Conservation (phyloP, 352 stramenopile species). For the Globisporangium rhizosaccharum region DNA sequence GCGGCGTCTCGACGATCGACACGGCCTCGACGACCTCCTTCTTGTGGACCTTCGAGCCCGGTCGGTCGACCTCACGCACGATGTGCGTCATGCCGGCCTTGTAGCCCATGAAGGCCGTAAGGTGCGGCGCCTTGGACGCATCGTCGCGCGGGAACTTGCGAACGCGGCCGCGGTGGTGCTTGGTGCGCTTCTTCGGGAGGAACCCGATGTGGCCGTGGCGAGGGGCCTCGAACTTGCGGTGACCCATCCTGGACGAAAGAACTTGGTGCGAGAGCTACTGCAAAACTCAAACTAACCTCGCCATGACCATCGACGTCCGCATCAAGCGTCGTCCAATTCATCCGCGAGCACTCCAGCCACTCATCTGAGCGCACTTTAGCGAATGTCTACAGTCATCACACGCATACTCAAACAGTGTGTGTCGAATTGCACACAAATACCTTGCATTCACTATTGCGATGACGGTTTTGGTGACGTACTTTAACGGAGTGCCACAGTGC, state of each 20-base stretch:
- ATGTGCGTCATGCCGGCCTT: conserved; percentile 99
- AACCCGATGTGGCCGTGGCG: conserved; percentile 98
- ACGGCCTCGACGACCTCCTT: conserved; percentile 99
- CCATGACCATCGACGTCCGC: too few relatives aligned
- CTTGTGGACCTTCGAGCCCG: conserved; percentile 99
- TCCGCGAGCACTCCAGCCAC: too few relatives aligned
- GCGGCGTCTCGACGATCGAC: conserved; percentile 98
- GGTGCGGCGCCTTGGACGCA: conserved; percentile 92
- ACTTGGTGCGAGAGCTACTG: conserved; percentile 61
- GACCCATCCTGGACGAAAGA: conserved; percentile 85
- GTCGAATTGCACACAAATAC: background rate
- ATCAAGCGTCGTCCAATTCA: background rate
- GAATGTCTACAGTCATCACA: too few relatives aligned
- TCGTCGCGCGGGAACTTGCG: conserved; percentile 99
- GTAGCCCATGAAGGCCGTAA: conserved; percentile 99
- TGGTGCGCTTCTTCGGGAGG: conserved; percentile 99
- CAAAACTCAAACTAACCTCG: conserved; percentile 72
- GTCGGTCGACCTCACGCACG: conserved; percentile 97
- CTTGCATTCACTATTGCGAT: too few relatives aligned
- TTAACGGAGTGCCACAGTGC: background rate
- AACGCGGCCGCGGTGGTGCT: conserved; percentile 98
- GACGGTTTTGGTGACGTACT: too few relatives aligned
- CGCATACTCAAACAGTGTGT: background rate
- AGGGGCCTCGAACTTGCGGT: conserved; percentile 97
- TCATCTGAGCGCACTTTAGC: too few relatives aligned